Evolutionary conservation across 2,329 filamentous ascomycete genomes (phyloP).

Genomic region (Stagonosporopsis vannaccii): DNA sequence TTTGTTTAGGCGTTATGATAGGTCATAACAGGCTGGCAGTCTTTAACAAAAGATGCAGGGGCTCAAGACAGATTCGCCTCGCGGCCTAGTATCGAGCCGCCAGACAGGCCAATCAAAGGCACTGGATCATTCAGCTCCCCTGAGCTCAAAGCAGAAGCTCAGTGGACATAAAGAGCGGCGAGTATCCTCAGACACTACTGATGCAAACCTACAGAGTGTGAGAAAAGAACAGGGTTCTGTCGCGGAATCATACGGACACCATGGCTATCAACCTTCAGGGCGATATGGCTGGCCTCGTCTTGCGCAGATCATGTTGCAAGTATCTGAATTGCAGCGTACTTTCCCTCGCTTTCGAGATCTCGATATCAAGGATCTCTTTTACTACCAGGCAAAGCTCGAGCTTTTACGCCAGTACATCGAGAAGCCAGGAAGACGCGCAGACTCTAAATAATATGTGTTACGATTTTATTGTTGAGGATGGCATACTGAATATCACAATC

Average conservation of each 20-base stretch:
- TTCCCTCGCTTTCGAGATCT: constrained; percentile 1
- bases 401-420: neutral
- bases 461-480: neutral
- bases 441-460: neutral
- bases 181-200: neutral
- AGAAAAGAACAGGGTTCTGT: neutral
- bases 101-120: neutral
- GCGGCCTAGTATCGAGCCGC: neutral
- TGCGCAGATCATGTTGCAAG: neutral
- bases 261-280: neutral
- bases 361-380: neutral
- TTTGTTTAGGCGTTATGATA: neutral
- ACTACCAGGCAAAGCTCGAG: constrained; percentile 2
- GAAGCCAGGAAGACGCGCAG: neutral
- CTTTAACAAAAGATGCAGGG: neutral
- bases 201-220: neutral
- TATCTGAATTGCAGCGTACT: constrained; percentile 5
- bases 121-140: neutral
- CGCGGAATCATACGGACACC: no score
- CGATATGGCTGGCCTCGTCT: constrained; percentile 3
- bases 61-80: neutral
- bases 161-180: neutral
- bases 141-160: neutral
- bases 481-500: neutral
- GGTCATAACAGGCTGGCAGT: neutral